These are phyloP conservation scores for Fusarium metavorans DNA, from an alignment of 2,329 filamentous ascomycete genomes.

Conservation along the genomic window DNA sequence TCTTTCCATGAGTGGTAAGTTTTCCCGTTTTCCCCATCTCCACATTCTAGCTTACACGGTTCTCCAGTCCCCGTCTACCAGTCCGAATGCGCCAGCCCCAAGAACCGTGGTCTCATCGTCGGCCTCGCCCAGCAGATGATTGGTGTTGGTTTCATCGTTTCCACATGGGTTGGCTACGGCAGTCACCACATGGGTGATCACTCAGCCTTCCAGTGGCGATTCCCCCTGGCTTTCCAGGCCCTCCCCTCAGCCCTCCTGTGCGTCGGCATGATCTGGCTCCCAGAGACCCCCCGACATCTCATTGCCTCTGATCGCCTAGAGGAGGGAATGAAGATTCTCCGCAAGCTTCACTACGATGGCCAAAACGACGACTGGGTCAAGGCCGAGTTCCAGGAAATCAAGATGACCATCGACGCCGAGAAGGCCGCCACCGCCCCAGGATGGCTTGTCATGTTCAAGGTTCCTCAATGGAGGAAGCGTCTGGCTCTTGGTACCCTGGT, in stretches of 20 bases:
- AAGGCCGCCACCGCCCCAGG: conserved; percentile 48
- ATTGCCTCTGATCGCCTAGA: conserved; percentile 54
- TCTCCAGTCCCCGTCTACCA: conserved; percentile 40
- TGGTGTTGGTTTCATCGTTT: conserved; percentile 65
- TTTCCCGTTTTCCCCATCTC: conserved; percentile 37
- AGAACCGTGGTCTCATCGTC: conserved; percentile 56
- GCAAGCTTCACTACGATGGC: conserved; percentile 64
- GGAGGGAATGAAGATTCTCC: conserved; percentile 55
- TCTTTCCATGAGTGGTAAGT: conserved; percentile 56
- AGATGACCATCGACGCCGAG: conserved; percentile 61
- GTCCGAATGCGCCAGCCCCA: conserved; percentile 40
- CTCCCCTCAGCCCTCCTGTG: conserved; percentile 36
- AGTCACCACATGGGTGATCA: conserved; percentile 42
- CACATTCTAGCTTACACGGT: conserved; percentile 56
- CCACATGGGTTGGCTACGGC: conserved; percentile 55
- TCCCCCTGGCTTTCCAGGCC: conserved; percentile 42
- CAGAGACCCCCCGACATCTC: conserved; percentile 42
- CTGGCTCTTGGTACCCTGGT: conserved; percentile 68
- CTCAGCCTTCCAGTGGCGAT: conserved; percentile 50
- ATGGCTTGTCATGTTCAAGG: conserved; percentile 68
- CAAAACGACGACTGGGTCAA: conserved; percentile 67
- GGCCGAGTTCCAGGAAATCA: conserved; percentile 66
- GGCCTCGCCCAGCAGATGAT: conserved; percentile 68
- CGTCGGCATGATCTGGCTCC: conserved; percentile 42
- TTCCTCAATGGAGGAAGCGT: conserved; percentile 66